Percentiles rank a stretch among this genome's conserved stretches.
These are phyloP conservation scores for Ceratocystis huliohia DNA, from an alignment of 2,329 filamentous ascomycete species.

Conservation along the genomic window DNA sequence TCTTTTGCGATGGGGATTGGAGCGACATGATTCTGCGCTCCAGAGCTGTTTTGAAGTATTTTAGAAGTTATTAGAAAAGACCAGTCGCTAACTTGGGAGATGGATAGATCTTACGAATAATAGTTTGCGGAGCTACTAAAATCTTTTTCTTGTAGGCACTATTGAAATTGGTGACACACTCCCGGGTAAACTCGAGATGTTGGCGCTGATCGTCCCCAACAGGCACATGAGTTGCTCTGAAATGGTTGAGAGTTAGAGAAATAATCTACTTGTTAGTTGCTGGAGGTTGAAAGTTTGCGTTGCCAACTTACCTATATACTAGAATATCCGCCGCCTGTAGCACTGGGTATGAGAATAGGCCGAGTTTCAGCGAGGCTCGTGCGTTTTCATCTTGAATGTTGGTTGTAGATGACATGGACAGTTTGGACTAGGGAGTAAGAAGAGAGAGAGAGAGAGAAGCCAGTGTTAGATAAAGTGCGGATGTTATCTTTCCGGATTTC, in stretches of 20 bases:
- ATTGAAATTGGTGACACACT: conserved; percentile 81
- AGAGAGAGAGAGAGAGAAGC: not conserved
- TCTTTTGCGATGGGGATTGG: conserved; percentile 63
- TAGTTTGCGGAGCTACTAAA: conserved; percentile 53
- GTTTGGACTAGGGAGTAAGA: conserved; percentile 49
- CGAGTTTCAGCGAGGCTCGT: conserved; percentile 59
- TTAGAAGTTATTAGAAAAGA: not conserved
- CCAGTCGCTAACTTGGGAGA: not conserved
- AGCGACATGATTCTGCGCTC: conserved; percentile 85
- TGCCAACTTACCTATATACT: conserved; percentile 51
- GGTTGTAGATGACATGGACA: conserved; percentile 48
- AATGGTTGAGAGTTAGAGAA: conserved; percentile 8
- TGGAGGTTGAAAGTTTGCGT: not conserved
- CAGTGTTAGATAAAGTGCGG: not conserved
- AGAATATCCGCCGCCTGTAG: conserved; percentile 91
- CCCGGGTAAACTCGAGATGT: conserved; percentile 83
- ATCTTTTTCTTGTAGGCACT: conserved; percentile 48
- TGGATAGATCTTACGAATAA: conserved; percentile 46
- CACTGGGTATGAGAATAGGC: conserved; percentile 90
- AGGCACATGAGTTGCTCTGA: conserved; percentile 81
- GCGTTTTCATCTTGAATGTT: conserved; percentile 45
- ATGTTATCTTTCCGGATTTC: not conserved
- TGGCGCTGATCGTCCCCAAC: conserved; percentile 93
- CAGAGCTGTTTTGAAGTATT: conserved; percentile 41
- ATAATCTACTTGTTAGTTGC: not conserved